Evolutionary conservation across 2,329 filamentous ascomycete species (phyloP), one percentile per base, ranked within the genome.

Genomic region (Stromatinia cepivora): DNA sequence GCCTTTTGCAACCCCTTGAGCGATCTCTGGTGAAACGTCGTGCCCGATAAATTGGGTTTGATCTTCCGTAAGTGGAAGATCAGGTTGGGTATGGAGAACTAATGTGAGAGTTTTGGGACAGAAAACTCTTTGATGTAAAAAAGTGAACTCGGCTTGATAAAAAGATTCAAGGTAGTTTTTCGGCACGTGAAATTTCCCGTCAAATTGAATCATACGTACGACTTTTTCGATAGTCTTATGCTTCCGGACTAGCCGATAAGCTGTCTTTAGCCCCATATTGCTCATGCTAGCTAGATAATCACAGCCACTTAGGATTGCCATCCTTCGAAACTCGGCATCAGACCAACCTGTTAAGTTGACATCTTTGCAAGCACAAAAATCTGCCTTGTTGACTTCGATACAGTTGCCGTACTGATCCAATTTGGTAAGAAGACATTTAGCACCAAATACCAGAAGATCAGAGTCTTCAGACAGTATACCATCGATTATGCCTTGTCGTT

Each of bases 391-490:
- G 78, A 99, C 91, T 82, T 97, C 94, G 71, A 98, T 86, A 77
- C 94, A 97, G 72, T 95, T 92, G 61, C 95, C 95, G 74, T 97
- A 93, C 79, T 96, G 91, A 76, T 97, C 94, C 66, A 99, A 85
- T 80, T 99, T 99, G 6, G 95, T 98, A 70, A 99, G 82, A 17
- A 99, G 85, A 66, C 92, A 88, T 80, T 93, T 94, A 34, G 94
- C 94, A 22, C 95, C 95, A 75, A 99, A 99, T 0, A 99, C 95
- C 46, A 99, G 83, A 69, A 99, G 84, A 81, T 99, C 95, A 0
- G 95, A 99, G 79, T 99, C 95, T 78, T 99, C 95, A 0, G 95
- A 97, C 48, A 99, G 82, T 72, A 99, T 97, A 36, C 93, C 96
- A 74, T 90, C 83, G 75, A 97, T 91, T 64, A 94, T 83, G 1